These are phyloP conservation scores for Xerocomellus chrysenteron DNA, from an alignment of 768 basidiomycete species.

Conservation along the genomic window DNA sequence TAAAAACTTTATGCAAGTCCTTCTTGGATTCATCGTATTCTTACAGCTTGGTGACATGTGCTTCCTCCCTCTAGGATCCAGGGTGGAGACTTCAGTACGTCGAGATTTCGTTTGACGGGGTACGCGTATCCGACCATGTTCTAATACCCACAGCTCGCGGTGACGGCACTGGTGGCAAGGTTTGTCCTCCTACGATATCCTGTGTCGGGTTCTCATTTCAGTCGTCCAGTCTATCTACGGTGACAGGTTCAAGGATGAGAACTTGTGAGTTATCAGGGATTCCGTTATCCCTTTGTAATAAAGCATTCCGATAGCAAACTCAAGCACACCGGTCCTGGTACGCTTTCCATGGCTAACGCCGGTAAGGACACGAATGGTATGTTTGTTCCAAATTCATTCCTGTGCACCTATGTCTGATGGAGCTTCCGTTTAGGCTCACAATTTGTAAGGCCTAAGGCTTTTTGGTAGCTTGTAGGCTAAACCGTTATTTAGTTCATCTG, in stretches of 20 bases:
- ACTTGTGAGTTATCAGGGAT: slow-evolving; percentile 63
- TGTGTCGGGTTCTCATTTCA: slow-evolving; percentile 1
- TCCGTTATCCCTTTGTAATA: not conserved
- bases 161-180: slow-evolving; percentile 92
- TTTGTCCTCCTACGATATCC: slow-evolving; percentile 25
- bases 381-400: slow-evolving; percentile 2
- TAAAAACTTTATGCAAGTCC: slow-evolving; percentile 81
- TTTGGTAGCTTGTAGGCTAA: not conserved
- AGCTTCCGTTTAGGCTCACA: slow-evolving; percentile 61
- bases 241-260: slow-evolving; percentile 89
- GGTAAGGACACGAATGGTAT: slow-evolving; percentile 90
- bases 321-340: slow-evolving; percentile 84
- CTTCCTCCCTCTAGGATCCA: slow-evolving; percentile 67
- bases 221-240: slow-evolving; percentile 79
- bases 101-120: slow-evolving; percentile 7
- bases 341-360: slow-evolving; percentile 93
- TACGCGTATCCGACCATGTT: slow-evolving; percentile 15
- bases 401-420: not conserved
- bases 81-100: slow-evolving; percentile 96
- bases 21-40: not conserved
- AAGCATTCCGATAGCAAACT: slow-evolving; percentile 67
- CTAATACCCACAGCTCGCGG: slow-evolving; percentile 57
- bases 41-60: not conserved
- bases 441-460: slow-evolving; percentile 56
- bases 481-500: slow-evolving; percentile 76